Base-by-base conservation (phyloP, 192 early-diverging fungal species). In the Spinellus fusiger region DNA sequence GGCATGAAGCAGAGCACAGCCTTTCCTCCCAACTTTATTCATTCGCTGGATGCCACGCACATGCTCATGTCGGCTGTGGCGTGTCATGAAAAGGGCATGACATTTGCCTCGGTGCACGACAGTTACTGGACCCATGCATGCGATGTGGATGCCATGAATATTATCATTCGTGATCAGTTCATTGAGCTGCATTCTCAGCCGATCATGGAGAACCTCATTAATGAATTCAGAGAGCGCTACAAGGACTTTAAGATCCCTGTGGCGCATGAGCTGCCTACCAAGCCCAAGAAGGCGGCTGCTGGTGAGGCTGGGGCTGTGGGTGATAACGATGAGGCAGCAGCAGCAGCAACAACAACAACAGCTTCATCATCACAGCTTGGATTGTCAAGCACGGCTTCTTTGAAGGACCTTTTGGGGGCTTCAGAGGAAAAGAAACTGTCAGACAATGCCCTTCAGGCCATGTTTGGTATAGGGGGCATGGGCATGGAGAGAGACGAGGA, bases 1-100 rank as follows among this genome's bases (percentile, higher is more conserved):
- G 69, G 85, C 13, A 80, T 80, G 55, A 98, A 96, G 79, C 96
- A 98, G 70, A 86, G 88, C 38, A 90, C 90, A 1, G 96, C 96
- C 1, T 98, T 98, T 80, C 96, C 96, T 35, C 96, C 96, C 26
- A 98, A 98, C 80, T 98, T 92, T 79, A 92, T 98, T 69, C 96
- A 98, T 74, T 95, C 93, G 4, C 79, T 98, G 25, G 96, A 98
- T 73, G 96, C 96, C 0, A 86, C 93, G 22, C 96, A 98, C 66
- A 98, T 98, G 96, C 80, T 95, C 61, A 82, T 96, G 72, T 92
- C 93, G 16, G 93, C 96, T 26, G 79, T 93, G 27, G 84, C 82
- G 57, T 96, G 94, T 78, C 82, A 91, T 46, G 68, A 77, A 34
- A 81, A 78, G 18, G 86, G 84, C 3, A 68, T 98, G 58, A 78